A percentile compares a stretch with the other conserved stretches of the same genome.
Evolutionary conservation across 306 rosid genomes (phyloP).

Genomic region (Clitoria ternatea): DNA sequence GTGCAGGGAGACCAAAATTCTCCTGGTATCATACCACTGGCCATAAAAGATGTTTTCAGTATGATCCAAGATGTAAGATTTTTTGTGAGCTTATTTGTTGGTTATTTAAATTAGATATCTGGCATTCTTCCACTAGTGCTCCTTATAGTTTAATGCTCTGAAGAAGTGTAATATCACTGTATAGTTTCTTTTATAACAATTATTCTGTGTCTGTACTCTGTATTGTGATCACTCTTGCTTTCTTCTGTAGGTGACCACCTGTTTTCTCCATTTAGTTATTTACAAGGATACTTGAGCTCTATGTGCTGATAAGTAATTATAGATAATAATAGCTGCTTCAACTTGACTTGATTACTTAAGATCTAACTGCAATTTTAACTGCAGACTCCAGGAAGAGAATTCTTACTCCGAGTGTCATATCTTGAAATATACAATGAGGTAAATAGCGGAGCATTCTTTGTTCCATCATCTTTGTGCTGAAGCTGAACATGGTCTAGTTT

Average conservation of each 20-base stretch:
- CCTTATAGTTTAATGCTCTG: neutral
- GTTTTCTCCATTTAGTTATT: neutral
- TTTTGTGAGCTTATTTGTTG: slow-evolving; percentile 14
- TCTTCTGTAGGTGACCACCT: neutral
- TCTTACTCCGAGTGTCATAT: slow-evolving; percentile 93
- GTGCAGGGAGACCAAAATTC: slow-evolving; percentile 90
- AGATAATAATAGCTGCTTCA: slow-evolving; percentile 10
- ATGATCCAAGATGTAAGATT: slow-evolving; percentile 94
- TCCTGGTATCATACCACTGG: slow-evolving; percentile 95
- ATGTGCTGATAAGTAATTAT: neutral
- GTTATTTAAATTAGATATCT: neutral
- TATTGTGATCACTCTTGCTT: neutral
- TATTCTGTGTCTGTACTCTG: neutral
- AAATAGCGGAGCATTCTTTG: slow-evolving; percentile 12
- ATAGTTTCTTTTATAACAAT: neutral
- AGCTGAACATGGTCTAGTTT: neutral
- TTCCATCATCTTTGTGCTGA: slow-evolving; percentile 1
- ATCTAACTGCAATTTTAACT: slow-evolving; percentile 27
- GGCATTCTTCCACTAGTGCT: neutral
- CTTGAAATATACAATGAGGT: slow-evolving; percentile 99
- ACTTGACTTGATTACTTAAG: slow-evolving; percentile 16
- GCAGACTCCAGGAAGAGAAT: slow-evolving; percentile 99
- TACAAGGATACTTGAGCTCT: slow-evolving; percentile 3
- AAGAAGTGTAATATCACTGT: neutral
- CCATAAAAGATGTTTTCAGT: slow-evolving; percentile 97